Base-by-base conservation (phyloP, 2,329 filamentous ascomycete species). In the Cordyceps militaris region DNA sequence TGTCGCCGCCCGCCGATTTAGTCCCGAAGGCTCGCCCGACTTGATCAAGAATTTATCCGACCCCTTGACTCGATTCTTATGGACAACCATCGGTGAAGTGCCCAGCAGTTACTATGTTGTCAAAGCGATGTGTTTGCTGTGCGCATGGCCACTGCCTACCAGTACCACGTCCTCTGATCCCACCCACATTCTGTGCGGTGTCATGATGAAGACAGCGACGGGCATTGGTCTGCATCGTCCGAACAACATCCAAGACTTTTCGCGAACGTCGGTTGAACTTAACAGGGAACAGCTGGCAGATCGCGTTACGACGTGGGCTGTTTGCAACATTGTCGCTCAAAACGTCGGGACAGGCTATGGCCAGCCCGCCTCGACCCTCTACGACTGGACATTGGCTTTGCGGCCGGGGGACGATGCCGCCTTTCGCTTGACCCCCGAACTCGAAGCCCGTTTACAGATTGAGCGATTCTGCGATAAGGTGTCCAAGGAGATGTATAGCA, bases 191-290 rank as follows among this genome's bases (percentile, higher is more conserved):
- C 75, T 92, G 19, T 87, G 86, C 63, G 89, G 89, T 54, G 83
- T 91, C 61, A 91, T 93, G 87, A 91, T 93, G 83, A 91, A 92
- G 73, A 84, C 89, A 23, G 89, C 89, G 9, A 91, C 90, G 63
- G 88, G 90, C 63, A 91, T 92, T 63, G 89, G 89, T 21, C 77
- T 94, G 55, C 89, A 94, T 66, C 82, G 89, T 49, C 89, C 89
- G 13, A 90, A 87, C 56, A 86, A 92, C 69, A 89, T 88, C 46
- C 88, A 92, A 69, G 89, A 93, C 69, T 94, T 93, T 69, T 91
- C 88, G 1, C 78, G 88, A 51, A 86, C 88, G 28, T 86, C 84
- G 2, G 79, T 89, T 32, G 86, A 91, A 63, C 76, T 93, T 40
- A 87, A 88, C 64, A 87, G 87, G 65, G 88, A 92, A 67, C 88